Percentiles rank a stretch among this genome's conserved stretches.
Conservation (phyloP, 2,329 filamentous ascomycete species). For the Hysterium pulicare region DNA sequence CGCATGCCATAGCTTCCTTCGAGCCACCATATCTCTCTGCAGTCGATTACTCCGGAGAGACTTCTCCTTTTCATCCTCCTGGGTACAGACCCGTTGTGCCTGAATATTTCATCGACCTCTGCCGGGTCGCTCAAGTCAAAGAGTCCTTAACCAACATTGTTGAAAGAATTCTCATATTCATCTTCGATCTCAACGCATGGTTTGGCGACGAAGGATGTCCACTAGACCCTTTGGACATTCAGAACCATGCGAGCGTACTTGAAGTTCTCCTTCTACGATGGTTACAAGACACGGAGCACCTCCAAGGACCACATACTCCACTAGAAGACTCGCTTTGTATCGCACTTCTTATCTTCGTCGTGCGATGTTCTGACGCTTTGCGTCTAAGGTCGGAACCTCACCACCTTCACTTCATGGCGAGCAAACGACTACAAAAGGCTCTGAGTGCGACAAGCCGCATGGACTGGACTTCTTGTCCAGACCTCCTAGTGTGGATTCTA, state of each 20-base stretch:
- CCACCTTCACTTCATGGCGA: slow-evolving; percentile 29
- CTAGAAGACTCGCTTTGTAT: slow-evolving; percentile 36
- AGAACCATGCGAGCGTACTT: slow-evolving; percentile 34
- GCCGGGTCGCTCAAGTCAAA: slow-evolving; percentile 25
- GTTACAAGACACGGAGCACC: slow-evolving; percentile 24
- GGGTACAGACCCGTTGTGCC: slow-evolving; percentile 28
- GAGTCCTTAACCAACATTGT: slow-evolving; percentile 26
- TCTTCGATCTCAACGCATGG: slow-evolving; percentile 34
- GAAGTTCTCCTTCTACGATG: slow-evolving; percentile 32
- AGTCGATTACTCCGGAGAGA: slow-evolving; percentile 24
- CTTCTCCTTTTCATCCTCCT: slow-evolving; percentile 25
- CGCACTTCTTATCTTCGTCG: slow-evolving; percentile 34
- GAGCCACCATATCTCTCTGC: slow-evolving; percentile 30
- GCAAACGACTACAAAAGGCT: slow-evolving; percentile 31
- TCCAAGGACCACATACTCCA: slow-evolving; percentile 15
- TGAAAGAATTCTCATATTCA: slow-evolving; percentile 27
- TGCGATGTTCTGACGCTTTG: slow-evolving; percentile 33
- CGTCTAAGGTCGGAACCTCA: slow-evolving; percentile 22
- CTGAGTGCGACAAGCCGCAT: slow-evolving; percentile 29
- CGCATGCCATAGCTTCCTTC: slow-evolving; percentile 35
- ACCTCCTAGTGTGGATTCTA: slow-evolving; percentile 37
- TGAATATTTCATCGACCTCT: slow-evolving; percentile 28
- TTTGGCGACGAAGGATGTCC: slow-evolving; percentile 27
- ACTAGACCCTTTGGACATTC: slow-evolving; percentile 34
- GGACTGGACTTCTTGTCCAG: slow-evolving; percentile 31